Base-by-base conservation (phyloP, 805 yeast species). In the Metschnikowia arizonensis region DNA sequence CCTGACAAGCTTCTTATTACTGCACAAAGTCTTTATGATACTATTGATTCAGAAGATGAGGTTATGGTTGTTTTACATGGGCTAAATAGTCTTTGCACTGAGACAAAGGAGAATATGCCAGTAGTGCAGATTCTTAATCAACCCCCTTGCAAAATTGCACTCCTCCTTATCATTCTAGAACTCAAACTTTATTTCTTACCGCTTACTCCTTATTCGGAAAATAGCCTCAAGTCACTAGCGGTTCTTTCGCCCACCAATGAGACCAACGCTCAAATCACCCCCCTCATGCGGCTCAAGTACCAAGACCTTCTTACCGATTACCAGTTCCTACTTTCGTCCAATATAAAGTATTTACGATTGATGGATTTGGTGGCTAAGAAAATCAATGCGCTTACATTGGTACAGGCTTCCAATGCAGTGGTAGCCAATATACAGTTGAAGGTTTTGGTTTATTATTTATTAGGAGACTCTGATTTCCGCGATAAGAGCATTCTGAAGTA, bases 401-500 rank as follows among this genome's bases (percentile, higher is more conserved):
- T 17, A 12, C 31, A 12, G 31, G 34, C 12, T 9, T 26, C 36
- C 9, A 30, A 42, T 18, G 18, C 23, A 26, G 52, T 53, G 29
- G 36, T 46, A 5, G 35, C 10, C 28, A 41, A 42, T 17, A 33
- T 67, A 23, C 50, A 57, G 26, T 35, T 51, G 19, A 70, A 70
- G 48, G 60, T 66, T 18, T 47, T 68, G 37, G 62, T 65, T 23
- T 57, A 59, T 26, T 57, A 59, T 39, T 40, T 69, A n/a, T 49
- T 68, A 5, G 57, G 68, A 15, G 63, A 62, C 31, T 57, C 63
- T 26, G 73, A 69, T 48, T 68, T 63, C 45, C 55, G 72, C 36
- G 65, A 60, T 38, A 44, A 49, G 21, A 61, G 61, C 21, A 53
- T 66, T 9, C 35, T 54, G 14, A 50, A 45, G 21, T 64, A 56